Evolutionary conservation across 768 basidiomycete genomes (phyloP), one percentile per base, ranked within the genome.

Genomic region (Boletus sp.): DNA sequence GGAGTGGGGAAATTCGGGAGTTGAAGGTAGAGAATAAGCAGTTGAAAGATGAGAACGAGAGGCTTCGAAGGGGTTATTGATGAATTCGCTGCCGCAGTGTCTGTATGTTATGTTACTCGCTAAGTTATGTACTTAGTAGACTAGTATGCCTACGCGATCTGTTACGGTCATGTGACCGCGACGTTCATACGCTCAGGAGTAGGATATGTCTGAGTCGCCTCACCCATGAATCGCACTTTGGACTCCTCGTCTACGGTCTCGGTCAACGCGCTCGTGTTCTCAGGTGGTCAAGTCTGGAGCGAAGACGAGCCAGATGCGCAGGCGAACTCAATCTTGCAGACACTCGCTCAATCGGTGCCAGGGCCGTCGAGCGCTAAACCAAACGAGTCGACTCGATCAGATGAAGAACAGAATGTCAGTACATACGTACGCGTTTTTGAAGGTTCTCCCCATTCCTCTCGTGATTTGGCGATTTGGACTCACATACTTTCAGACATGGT

Each of bases 31-130:
- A 81, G 58, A 81, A 81, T 64, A 75, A 66, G 67, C 77, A 78
- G 61, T 64, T 90, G 70, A 77, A 79, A 58, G 85, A 86, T 65
- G 89, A 90, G 73, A 90, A 90, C 69, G 77, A 79, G 67, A 74
- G 78, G 61, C 64, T 90, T 62, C 76, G 79, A 53, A 73, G 81
- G 63, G 75, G 75, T 7, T 72, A 73, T 39, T 76, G 54, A 67
- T 35, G 10, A 11, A 44, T 4, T 29, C 20, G 2, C 24, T 24
- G 24, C 24, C n/a, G n/a, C n/a, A n/a, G 24, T 24, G 24, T 24
- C 24, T 24, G 24, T 24, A 24, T 24, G 24, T 24, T 24, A 24
- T 52, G 20, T n/a, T n/a, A 14, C 8, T 7, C 18, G 24, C 7
- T 20, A n/a, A n/a, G n/a, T n/a, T n/a, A n/a, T n/a, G n/a, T n/a